phyloP scores from a whole-genome alignment of 768 basidiomycete genomes.

The Sistotremastrum niveocremeum region DNA sequence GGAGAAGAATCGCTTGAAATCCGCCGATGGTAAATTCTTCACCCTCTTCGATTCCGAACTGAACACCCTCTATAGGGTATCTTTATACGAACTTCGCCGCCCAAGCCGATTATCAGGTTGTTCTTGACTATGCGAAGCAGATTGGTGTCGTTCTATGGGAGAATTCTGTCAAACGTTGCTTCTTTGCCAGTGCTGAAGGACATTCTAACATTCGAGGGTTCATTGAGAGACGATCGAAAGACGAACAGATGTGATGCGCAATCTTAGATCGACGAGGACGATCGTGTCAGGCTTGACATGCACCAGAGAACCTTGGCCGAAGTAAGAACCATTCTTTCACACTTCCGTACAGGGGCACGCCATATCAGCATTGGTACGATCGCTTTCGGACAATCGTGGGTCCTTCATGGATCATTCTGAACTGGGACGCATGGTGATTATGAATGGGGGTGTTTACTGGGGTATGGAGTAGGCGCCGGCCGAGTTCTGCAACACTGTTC shows the following conservation, averaged over 20 bases:
- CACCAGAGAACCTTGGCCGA: too few species aligned
- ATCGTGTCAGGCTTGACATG: too few species aligned
- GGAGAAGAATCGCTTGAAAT: conserved; percentile 82
- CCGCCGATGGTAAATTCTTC: conserved; percentile 58
- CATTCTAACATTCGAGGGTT: conserved; percentile 69
- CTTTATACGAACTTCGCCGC: conserved; percentile 83
- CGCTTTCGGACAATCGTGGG: too few species aligned
- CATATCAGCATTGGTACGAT: too few species aligned
- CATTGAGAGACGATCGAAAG: conserved; percentile 39
- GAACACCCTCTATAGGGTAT: conserved; percentile 40
- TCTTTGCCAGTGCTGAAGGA: conserved; percentile 71
- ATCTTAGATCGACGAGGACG: too few species aligned
- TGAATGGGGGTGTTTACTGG: too few species aligned
- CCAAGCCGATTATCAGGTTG: conserved; percentile 77
- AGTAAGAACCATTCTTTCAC: too few species aligned
- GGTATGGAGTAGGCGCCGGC: too few species aligned
- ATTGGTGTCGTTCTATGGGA: conserved; percentile 79
- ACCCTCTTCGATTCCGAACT: background rate
- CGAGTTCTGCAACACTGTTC: too few species aligned
- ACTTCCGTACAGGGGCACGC: too few species aligned
- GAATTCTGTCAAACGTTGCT: conserved; percentile 54
- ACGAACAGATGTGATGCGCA: background rate
- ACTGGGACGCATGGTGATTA: too few species aligned
- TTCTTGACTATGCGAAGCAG: conserved; percentile 73
- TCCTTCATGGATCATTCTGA: too few species aligned